Evolutionary conservation across 345 rosid genomes (phyloP), one percentile per base, ranked within the genome.

Genomic region (Euphorbia tirucalli): DNA sequence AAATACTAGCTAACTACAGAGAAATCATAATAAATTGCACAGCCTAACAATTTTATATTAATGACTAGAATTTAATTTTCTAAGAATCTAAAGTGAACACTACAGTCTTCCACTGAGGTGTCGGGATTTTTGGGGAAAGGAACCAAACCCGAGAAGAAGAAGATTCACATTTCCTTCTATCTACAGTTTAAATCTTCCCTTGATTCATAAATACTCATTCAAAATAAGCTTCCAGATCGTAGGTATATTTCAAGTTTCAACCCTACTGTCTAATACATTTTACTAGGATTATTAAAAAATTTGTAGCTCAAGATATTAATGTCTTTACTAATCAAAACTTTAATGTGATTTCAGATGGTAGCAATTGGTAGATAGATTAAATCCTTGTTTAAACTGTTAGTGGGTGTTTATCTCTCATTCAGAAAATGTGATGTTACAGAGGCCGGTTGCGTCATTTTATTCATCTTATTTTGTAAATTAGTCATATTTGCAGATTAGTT

Each of bases 351-450:
- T 37, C n/a, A 52, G 24, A 54, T 25, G 24, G 58, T 39, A 21
- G 41, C 32, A 46, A 15, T 62, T 41, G 10, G 5, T 44, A 65
- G 19, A 27, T n/a, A 35, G 2, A 46, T 43, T 56, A 2, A 25
- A 57, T 57, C 60, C 46, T n/a, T 41, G 58, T 30, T 56, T 66
- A 30, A 16, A 64, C 35, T 21, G 41, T 58, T 60, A 46, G 52
- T 37, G 27, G 39, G 19, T 32, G 16, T 60, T 41, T 48, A 54
- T 4, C 3, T 54, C 61, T 52, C 55, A 52, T 37, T 37, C 52
- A 64, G 39, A 37, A 57, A 4, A 66, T 0, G 15, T 66, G 31
- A 25, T 60, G 21, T 60, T 41, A 65, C 55, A 31, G 19, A 43
- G 28, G 37, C 35, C 37, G 16, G 21, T 71, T 30, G 30, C 3